Percentiles rank a stretch among this genome's conserved stretches.
phyloP scores from a whole-genome alignment of 2,329 filamentous ascomycete genomes.

The Aspergillus alliaceus region DNA sequence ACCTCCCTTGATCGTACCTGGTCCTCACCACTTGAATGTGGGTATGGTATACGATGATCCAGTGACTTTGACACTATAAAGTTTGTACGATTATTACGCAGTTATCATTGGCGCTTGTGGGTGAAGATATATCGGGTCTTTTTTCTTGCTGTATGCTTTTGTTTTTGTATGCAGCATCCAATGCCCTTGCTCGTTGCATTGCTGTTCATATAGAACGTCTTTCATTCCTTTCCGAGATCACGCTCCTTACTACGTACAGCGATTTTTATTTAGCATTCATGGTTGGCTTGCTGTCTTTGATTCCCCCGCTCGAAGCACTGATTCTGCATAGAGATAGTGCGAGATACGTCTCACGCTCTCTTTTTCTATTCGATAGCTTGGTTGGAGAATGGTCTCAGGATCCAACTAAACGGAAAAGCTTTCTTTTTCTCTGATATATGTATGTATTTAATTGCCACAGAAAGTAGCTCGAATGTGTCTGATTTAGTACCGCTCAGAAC shows the following conservation, averaged over 20 bases:
- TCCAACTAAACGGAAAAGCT: conserved; percentile 11
- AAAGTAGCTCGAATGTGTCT: conserved; percentile 8
- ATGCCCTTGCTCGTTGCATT: conserved; percentile 1
- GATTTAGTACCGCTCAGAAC: neutral
- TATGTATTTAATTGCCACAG: conserved; percentile 30
- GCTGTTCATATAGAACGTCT: conserved; percentile 15
- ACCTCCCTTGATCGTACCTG: neutral
- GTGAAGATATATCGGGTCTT: conserved; percentile 23
- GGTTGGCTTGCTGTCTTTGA: conserved; percentile 20
- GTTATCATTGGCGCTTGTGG: conserved; percentile 31
- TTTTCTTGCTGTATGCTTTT: conserved; percentile 15
- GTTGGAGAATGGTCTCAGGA: conserved; percentile 1
- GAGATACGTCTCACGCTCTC: conserved; percentile 13
- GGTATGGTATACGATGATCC: conserved; percentile 5
- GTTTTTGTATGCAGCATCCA: conserved; percentile 4
- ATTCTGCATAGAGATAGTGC: conserved; percentile 5
- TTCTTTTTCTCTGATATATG: conserved; percentile 14
- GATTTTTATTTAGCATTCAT: conserved; percentile 20
- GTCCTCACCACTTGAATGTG: neutral
- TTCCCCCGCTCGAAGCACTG: conserved; percentile 8
- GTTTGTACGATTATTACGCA: conserved; percentile 39
- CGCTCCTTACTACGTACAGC: conserved; percentile 16
- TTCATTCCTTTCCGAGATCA: conserved; percentile 20
- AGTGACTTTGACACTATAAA: conserved; percentile 15
- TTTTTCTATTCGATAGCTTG: conserved; percentile 8